Base-by-base conservation (phyloP, 345 rosid genomes). In the Linum lewisii region DNA sequence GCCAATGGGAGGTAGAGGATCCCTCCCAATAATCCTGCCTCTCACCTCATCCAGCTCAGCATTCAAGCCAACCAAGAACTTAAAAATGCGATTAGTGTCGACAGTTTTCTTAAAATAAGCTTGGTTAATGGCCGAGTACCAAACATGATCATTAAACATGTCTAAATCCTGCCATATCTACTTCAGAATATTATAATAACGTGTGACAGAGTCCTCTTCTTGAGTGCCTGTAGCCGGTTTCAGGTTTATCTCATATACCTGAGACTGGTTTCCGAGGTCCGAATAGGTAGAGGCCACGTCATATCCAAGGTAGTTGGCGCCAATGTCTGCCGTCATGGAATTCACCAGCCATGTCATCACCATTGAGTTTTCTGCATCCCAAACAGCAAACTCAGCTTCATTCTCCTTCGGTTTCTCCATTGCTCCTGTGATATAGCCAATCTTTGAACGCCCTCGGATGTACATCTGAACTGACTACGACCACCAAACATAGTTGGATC, bases 311-410 rank as follows among this genome's bases (percentile, higher is more conserved):
- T 59, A 49, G 24, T 64, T 67, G 5, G 60, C 53, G 11, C 60
- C 45, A 21, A 67, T 52, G 3, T 67, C 63, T 19, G 44, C 54
- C 1, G 42, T 54, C 50, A 60, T 54, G 0, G 47, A 34, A 16
- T 66, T 66, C 7, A 37, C 53, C 1, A 60, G 24, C 54, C 59
- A 60, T n/a, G 64, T 52, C 64, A 66, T 66, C 2, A 51, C 58
- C 63, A 66, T 52, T 18, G 59, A 66, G 63, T 66, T 66, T 18
- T 66, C 38, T 0, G 24, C 58, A 36, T 59, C 63, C 51, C 58
- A 66, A 0, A n/a, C 59, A 0, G 63, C 32, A n/a, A 32, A 32
- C 2, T 16, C 19, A 15, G 42, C 38, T 18, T 64, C 61, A 5
- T 4, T 23, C 16, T 29, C 34, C 34, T 29, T 8, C 34, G 34